Evolutionary conservation across 1,284 basidiomycete genomes (phyloP).

Genomic region (Pseudozyma sp.): DNA sequence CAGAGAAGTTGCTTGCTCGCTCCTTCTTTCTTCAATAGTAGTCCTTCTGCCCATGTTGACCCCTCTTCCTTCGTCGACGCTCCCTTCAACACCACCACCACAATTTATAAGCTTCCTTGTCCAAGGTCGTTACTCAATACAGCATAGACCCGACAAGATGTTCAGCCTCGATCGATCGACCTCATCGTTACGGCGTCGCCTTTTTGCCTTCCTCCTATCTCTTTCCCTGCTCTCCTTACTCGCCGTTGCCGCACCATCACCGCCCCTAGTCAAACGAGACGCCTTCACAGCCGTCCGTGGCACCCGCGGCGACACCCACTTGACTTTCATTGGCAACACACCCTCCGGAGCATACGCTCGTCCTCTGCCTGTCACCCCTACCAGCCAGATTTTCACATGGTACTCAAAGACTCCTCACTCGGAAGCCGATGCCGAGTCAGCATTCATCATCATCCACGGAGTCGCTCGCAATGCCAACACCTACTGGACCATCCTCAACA

Average conservation of each 20-base stretch:
- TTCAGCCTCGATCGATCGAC: neutral
- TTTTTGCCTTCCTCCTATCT: slow-evolving; percentile 4
- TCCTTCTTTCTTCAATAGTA: too few species aligned
- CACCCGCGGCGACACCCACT: slow-evolving; percentile 13
- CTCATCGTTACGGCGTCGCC: neutral
- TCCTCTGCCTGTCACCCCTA: slow-evolving; percentile 10
- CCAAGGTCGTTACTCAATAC: too few species aligned
- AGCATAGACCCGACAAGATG: neutral
- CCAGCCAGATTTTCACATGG: slow-evolving; percentile 44
- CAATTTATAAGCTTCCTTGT: too few species aligned
- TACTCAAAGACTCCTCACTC: slow-evolving; percentile 43
- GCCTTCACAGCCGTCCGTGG: slow-evolving; percentile 41
- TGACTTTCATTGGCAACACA: slow-evolving; percentile 6
- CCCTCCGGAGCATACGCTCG: slow-evolving; percentile 36
- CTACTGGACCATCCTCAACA: slow-evolving; percentile 54
- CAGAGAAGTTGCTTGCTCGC: too few species aligned
- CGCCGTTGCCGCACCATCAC: neutral
- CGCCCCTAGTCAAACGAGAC: slow-evolving; percentile 7
- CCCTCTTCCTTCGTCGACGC: too few species aligned
- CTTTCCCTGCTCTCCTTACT: neutral
- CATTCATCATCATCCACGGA: slow-evolving; percentile 59
- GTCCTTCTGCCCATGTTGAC: too few species aligned
- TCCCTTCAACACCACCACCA: too few species aligned
- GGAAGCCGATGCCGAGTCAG: slow-evolving; percentile 46
- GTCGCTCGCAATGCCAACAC: slow-evolving; percentile 49